These are phyloP conservation scores for Penicillium digitatum DNA, from an alignment of 2,329 filamentous ascomycete genomes.

Conservation along the genomic window DNA sequence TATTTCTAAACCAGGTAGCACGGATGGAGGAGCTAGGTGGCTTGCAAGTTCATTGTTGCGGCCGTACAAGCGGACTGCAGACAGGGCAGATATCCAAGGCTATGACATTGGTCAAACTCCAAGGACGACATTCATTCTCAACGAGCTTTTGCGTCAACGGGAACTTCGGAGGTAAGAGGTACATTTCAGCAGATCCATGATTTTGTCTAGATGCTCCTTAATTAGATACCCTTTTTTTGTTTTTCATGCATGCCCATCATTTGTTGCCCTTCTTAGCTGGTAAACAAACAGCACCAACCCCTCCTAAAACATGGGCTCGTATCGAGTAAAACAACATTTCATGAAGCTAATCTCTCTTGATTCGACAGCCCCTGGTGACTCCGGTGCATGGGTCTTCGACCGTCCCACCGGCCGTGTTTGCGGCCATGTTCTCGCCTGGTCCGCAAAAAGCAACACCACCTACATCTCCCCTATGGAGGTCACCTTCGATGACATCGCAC, in stretches of 20 bases:
- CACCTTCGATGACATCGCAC: conserved; percentile 76
- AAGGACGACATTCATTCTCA: conserved; percentile 75
- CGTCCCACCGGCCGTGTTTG: conserved; percentile 73
- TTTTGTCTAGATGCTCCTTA: conserved; percentile 21
- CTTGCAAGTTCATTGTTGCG: conserved; percentile 79
- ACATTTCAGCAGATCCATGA: conserved; percentile 20
- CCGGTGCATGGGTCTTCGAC: conserved; percentile 88
- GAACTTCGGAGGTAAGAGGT: conserved; percentile 52
- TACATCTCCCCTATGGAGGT: conserved; percentile 97
- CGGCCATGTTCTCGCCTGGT: conserved; percentile 88
- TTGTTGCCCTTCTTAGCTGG: conserved; percentile 14
- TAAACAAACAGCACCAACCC: conserved; percentile 16
- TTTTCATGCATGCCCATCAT: conserved; percentile 3
- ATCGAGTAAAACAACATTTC: conserved; percentile 18
- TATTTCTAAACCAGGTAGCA: conserved; percentile 56
- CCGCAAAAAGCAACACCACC: conserved; percentile 70
- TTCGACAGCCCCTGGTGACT: conserved; percentile 65
- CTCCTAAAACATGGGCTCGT: conserved; percentile 7
- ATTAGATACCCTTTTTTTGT: conserved; percentile 25
- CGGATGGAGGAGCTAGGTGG: conserved; percentile 60
- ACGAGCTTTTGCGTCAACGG: conserved; percentile 64
- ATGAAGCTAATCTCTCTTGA: conserved; percentile 17
- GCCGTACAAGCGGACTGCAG: conserved; percentile 79
- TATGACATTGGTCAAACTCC: conserved; percentile 80
- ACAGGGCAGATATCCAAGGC: conserved; percentile 72